phyloP scores from a whole-genome alignment of 129 eudicot genomes.

The Tanacetum coccineum region DNA sequence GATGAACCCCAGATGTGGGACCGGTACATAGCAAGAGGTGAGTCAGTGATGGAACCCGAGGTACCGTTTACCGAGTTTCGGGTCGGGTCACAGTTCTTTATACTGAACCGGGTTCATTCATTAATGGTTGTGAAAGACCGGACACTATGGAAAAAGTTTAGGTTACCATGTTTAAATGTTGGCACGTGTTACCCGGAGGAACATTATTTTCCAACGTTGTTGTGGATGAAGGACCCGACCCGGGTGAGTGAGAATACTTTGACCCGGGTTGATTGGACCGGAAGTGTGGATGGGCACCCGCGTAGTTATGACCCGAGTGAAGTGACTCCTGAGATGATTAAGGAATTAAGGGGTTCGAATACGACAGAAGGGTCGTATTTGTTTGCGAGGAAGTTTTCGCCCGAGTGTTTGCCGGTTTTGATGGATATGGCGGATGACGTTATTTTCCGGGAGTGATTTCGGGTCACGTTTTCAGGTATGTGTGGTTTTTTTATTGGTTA shows the following conservation, averaged over 20 bases:
- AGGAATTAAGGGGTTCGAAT: constrained; percentile 44
- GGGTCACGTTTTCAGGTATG: constrained; percentile 35
- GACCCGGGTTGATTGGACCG: constrained; percentile 82
- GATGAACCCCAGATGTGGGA: constrained; percentile 48
- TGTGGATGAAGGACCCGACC: constrained; percentile 72
- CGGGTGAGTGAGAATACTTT: constrained; percentile 54
- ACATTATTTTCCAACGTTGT: constrained; percentile 78
- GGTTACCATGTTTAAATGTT: constrained; percentile 50
- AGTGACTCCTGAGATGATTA: constrained; percentile 51
- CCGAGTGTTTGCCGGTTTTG: constrained; percentile 61
- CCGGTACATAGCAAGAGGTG: constrained; percentile 53
- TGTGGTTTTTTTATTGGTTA: too few relatives aligned
- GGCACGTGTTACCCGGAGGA: constrained; percentile 83
- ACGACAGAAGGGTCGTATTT: constrained; percentile 39
- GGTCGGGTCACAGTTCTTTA: constrained; percentile 65
- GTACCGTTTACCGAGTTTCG: constrained; percentile 52
- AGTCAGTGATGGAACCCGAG: constrained; percentile 54
- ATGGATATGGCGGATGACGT: constrained; percentile 43
- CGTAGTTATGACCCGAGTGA: constrained; percentile 47
- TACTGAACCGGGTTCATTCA: constrained; percentile 45
- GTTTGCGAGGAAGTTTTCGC: constrained; percentile 75
- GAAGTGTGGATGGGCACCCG: constrained; percentile 64
- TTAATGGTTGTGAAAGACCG: constrained; percentile 44
- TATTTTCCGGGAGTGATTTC: constrained; percentile 56
- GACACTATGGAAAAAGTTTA: constrained; percentile 61